Evolutionary conservation across 345 rosid species (phyloP).

Genomic region (Anacardium occidentale): DNA sequence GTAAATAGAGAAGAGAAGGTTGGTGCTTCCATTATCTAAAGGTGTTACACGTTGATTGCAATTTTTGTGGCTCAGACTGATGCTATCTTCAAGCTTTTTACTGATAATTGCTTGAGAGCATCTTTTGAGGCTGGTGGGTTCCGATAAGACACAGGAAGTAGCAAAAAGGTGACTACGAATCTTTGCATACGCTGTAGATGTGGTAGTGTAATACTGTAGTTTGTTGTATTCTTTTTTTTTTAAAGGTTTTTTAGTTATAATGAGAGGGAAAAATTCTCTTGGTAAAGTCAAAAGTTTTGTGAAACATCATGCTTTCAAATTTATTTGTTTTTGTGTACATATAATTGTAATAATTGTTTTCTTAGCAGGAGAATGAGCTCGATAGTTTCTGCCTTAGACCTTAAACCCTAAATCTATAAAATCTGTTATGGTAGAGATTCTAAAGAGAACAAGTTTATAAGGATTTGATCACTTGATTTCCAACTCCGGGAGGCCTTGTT

Average conservation of each 20-base stretch:
- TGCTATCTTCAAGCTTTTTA: background rate
- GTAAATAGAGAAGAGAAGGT: constrained; percentile 21
- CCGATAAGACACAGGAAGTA: background rate
- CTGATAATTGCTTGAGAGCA: constrained; percentile 5
- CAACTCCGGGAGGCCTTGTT: too few relatives aligned
- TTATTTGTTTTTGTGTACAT: background rate
- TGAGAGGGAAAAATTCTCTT: background rate
- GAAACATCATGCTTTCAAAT: constrained; percentile 13
- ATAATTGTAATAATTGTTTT: background rate
- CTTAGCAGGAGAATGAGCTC: background rate
- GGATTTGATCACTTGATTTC: too few relatives aligned
- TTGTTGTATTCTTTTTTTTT: constrained; percentile 4
- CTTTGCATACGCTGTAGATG: constrained; percentile 7
- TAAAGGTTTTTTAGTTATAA: background rate
- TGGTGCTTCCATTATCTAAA: constrained; percentile 12
- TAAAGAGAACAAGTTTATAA: too few relatives aligned
- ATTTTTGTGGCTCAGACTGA: background rate
- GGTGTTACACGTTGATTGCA: background rate
- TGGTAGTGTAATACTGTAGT: background rate
- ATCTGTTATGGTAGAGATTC: too few relatives aligned
- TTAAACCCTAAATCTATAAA: too few relatives aligned
- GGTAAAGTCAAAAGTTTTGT: constrained; percentile 8
- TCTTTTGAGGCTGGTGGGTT: constrained; percentile 15
- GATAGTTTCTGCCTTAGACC: background rate
- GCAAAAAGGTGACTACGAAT: constrained; percentile 6